These are phyloP conservation scores for Penicillium sp. DNA, from an alignment of 2,329 filamentous ascomycete genomes.

Conservation along the genomic window DNA sequence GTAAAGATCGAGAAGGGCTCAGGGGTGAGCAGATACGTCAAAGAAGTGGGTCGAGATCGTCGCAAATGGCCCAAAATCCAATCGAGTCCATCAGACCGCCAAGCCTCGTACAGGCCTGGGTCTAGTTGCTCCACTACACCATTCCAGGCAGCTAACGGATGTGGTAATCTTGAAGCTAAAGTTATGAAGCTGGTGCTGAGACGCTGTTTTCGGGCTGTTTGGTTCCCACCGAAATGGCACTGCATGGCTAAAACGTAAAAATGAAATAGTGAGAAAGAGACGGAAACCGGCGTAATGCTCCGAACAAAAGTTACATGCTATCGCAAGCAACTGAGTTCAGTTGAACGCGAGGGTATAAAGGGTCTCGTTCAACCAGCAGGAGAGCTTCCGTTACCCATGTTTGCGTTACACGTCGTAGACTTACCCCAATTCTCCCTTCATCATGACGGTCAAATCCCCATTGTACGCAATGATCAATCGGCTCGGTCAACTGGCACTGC, in stretches of 20 bases:
- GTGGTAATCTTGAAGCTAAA: background rate
- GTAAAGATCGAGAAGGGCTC: slow-evolving; percentile 9
- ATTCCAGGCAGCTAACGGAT: background rate
- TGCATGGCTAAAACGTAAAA: background rate
- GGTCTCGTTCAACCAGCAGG: background rate
- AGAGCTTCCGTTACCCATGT: background rate
- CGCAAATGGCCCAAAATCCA: slow-evolving; percentile 7
- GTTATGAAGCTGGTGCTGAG: background rate
- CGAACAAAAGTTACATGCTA: background rate
- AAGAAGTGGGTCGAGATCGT: slow-evolving; percentile 10
- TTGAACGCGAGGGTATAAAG: background rate
- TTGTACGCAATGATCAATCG: slow-evolving; percentile 13
- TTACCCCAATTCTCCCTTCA: background rate
- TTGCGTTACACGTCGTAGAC: background rate
- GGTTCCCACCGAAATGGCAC: background rate
- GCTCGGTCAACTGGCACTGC: slow-evolving; percentile 13
- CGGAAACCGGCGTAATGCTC: background rate
- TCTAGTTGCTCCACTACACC: background rate
- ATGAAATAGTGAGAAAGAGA: background rate
- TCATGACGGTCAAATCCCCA: slow-evolving; percentile 18
- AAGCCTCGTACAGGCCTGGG: background rate
- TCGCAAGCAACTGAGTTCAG: background rate
- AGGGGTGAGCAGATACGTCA: slow-evolving; percentile 13
- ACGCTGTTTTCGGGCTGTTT: slow-evolving; percentile 5
- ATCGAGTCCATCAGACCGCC: background rate